Evolutionary conservation across 108 stramenopile genomes (phyloP), one percentile per base, ranked within the genome.

Genomic region (Cyclotella cryptica): DNA sequence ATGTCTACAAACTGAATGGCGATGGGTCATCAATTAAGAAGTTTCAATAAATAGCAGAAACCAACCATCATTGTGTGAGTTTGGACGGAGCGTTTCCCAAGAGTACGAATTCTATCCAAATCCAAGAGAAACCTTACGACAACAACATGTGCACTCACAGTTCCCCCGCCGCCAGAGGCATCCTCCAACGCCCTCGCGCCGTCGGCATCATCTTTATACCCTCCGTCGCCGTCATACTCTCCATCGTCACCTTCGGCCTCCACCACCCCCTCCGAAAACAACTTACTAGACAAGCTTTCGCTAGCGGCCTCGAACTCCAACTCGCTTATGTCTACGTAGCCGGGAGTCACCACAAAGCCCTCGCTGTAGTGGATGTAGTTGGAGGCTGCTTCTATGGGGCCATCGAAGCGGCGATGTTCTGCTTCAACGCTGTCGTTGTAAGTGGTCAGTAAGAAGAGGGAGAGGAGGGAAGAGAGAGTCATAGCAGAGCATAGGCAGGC

Each of bases 281-380:
- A 26, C 27, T 41, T 42, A 2, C 39, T 59, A 15, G 45, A 28
- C 4, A 66, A 75, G 17, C 67, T 45, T 8, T 78, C 69, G 9
- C 30, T 53, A 40, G 46, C n/a, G 22, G 64, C 27, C 28, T 60
- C 72, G 72, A 93, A 86, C 11, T 55, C 62, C 41, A 95, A 69
- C 28, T 79, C 66, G 21, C 86, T 80, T 19, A 95, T 69, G 60
- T 96, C 95, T 27, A 96, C 85, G 47, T 62, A 92, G 19, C 95
- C 95, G 3, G 95, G 95, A 17, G 90, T 79, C 24, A 93, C 66
- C 14, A 96, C 57, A 77, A 76, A 96, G 9, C 91, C 92, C 52
- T 93, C 90, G 41, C 84, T 71, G 71, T 78, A 91, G 64, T 91
- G 90, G 61, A 93, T 88, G 52, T 86, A 91, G 64, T 81, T 70